Percentiles rank a stretch among this genome's conserved stretches.
Conservation (phyloP, 495 filamentous ascomycete species). For the Talaromyces stipitatus region DNA sequence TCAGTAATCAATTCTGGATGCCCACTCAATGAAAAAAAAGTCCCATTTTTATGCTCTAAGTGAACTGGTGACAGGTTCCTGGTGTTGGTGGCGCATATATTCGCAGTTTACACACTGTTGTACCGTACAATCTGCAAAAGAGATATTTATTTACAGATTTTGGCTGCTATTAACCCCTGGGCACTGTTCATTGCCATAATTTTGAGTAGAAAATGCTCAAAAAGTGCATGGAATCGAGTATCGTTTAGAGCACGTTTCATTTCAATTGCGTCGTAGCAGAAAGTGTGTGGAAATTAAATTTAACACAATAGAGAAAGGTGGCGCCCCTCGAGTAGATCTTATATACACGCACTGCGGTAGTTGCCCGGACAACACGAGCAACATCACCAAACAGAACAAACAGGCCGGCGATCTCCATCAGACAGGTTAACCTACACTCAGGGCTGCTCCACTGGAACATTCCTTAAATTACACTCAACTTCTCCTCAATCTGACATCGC, state of each 20-base stretch:
- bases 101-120: neutral
- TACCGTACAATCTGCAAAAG: neutral
- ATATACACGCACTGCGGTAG: neutral
- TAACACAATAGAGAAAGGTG: neutral
- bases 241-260: neutral
- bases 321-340: neutral
- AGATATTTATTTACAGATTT: neutral
- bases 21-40: neutral
- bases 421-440: neutral
- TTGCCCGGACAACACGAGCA: slow-evolving; percentile 2
- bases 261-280: neutral
- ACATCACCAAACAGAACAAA: slow-evolving; percentile 2
- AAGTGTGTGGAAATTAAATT: neutral
- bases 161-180: neutral
- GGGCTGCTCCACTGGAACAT: neutral
- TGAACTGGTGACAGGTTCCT: neutral
- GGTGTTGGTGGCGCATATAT: neutral
- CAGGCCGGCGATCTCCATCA: neutral
- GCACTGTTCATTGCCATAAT: neutral
- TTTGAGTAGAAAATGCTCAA: neutral
- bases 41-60: neutral
- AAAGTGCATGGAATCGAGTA: neutral
- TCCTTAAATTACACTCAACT: neutral
- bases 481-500: neutral
- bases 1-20: neutral